Evolutionary conservation across 2,329 filamentous ascomycete genomes (phyloP).

Genomic region (Fusarium incarnatum): DNA sequence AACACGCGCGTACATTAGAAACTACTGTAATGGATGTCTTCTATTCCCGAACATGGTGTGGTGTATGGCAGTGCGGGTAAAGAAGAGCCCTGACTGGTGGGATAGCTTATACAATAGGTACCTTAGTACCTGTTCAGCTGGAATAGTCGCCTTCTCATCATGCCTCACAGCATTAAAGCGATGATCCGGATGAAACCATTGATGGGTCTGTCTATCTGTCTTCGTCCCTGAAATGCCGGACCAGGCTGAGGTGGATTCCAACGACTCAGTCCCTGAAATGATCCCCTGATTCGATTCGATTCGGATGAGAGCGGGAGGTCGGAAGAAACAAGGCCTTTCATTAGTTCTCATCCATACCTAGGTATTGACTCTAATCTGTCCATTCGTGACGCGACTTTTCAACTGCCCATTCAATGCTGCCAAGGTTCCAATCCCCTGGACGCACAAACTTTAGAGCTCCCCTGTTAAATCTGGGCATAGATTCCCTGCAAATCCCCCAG

Average conservation of each 20-base stretch:
- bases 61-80: constrained; percentile 38
- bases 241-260: constrained; percentile 12
- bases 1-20: constrained; percentile 27
- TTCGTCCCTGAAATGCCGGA: constrained; percentile 39
- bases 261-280: constrained; percentile 23
- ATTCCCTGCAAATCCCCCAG: constrained; percentile 37
- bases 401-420: constrained; percentile 27
- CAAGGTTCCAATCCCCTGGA: constrained; percentile 36
- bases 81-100: constrained; percentile 21
- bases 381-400: constrained; percentile 13
- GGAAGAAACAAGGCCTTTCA: constrained; percentile 13
- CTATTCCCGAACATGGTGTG: constrained; percentile 14
- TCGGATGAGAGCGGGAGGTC: constrained; percentile 30
- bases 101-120: not conserved
- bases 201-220: constrained; percentile 6
- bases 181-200: constrained; percentile 24
- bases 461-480: constrained; percentile 30
- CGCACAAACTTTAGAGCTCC: constrained; percentile 31
- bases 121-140: constrained; percentile 4
- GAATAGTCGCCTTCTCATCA: not conserved
- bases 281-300: constrained; percentile 35
- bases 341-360: not conserved
- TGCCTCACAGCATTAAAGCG: not conserved
- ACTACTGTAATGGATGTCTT: not conserved
- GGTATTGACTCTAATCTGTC: constrained; percentile 10